Evolutionary conservation across 169 alveolate genomes (phyloP).

Genomic region (Plasmodium chabaudi): DNA sequence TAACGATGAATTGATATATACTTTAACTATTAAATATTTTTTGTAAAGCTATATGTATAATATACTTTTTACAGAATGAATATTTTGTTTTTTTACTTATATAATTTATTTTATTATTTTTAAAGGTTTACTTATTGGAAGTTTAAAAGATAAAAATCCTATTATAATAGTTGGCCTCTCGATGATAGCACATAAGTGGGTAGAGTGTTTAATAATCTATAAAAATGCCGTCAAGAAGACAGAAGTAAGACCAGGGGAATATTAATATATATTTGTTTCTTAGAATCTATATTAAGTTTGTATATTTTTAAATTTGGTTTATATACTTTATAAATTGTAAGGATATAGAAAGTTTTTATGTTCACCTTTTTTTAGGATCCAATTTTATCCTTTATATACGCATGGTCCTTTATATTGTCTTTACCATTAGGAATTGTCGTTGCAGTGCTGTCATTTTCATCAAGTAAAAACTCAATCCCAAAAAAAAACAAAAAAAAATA

Average conservation of each 20-base stretch:
- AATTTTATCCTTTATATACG: conserved; percentile 46
- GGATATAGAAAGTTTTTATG: neutral
- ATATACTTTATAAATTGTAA: neutral
- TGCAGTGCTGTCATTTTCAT: conserved; percentile 68
- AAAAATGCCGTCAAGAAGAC: conserved; percentile 55
- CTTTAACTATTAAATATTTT: neutral
- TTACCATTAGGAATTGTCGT: conserved; percentile 70
- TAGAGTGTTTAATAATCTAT: conserved; percentile 58
- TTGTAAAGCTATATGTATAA: neutral
- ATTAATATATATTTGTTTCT: conserved; percentile 11
- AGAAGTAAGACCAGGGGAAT: conserved; percentile 24
- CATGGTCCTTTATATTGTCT: conserved; percentile 68
- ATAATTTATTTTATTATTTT: conserved; percentile 14
- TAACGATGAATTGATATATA: no score
- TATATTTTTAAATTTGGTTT: no score
- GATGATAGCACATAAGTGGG: conserved; percentile 76
- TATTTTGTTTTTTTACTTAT: conserved; percentile 5
- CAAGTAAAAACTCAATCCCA: conserved; percentile 36
- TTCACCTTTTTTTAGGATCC: conserved; percentile 30
- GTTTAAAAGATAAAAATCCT: conserved; percentile 71
- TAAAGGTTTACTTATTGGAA: conserved; percentile 68
- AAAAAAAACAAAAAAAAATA: neutral
- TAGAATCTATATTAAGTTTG: neutral
- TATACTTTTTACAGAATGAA: conserved; percentile 4
- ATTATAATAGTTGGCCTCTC: conserved; percentile 58